Base-by-base conservation (phyloP, 371 early-diverging fungal genomes). In the Catenaria anguillulae region DNA sequence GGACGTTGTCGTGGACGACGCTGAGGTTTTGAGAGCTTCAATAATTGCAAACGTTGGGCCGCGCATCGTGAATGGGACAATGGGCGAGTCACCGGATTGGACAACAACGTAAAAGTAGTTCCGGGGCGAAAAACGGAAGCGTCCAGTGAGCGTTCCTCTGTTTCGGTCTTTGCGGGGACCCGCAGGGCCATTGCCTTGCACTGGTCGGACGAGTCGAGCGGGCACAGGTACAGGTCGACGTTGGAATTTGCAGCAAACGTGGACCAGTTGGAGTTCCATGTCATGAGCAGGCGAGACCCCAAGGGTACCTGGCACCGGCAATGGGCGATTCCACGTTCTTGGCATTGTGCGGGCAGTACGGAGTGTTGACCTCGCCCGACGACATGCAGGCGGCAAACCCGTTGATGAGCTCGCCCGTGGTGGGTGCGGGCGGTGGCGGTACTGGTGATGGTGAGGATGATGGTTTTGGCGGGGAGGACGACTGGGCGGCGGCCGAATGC, bases 181-280 rank as follows among this genome's bases (percentile, higher is more conserved):
- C 10, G 23, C 56, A 6, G n/a, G 56, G 21, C 56, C 21, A 56
- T 33, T 12, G 36, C 15, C 8, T 33, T 33, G 58, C 58, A 58
- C 24, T 33, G 10, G 0, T 34, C 26, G 55, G 55, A 29, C 21
- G 10, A 12, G n/a, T 36, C 36, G 40, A 13, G 4, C 42, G 58
- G 58, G 43, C 58, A 58, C 36, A 58, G 12, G 43, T 58, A 58
- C n/a, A 58, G 26, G 58, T 58, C 58, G 36, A 58, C 58, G 24
- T 8, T 12, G 58, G 36, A 34, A 1, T 15, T 15, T 1, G 58
- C 15, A 17, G 58, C 58, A 36, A 58, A 58, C 0, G 26, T 8
- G 26, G 58, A 29, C 58, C 58, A 58, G 2, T 35, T 8, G 29
- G 36, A 40, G 36, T 58, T 58, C 58, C 58, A 58, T 8, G 58